Percentiles rank a stretch among this genome's conserved stretches.
phyloP scores from a whole-genome alignment of 2,329 filamentous ascomycete species.

The Colletotrichum scovillei region DNA sequence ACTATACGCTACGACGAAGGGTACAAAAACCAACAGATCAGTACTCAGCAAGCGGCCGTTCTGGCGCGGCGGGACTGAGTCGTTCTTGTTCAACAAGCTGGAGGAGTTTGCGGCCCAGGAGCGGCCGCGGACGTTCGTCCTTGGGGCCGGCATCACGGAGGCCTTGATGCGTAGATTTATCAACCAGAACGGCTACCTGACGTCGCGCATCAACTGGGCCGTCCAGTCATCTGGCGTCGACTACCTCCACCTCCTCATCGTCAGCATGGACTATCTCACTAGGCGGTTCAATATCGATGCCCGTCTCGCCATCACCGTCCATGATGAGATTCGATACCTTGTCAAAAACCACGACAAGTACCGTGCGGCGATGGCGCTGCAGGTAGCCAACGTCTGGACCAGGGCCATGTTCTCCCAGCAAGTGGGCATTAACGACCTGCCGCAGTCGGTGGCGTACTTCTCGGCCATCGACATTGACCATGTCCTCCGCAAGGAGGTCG shows the following conservation, averaged over 20 bases:
- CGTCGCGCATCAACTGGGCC: constrained; percentile 97
- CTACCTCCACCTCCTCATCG: constrained; percentile 92
- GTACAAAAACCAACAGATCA: constrained; percentile 83
- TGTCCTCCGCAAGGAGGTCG: constrained; percentile 96
- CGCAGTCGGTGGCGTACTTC: constrained; percentile 95
- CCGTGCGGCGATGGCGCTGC: constrained; percentile 88
- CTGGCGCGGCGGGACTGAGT: constrained; percentile 97
- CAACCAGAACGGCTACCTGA: constrained; percentile 91
- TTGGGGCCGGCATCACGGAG: constrained; percentile 96
- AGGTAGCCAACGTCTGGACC: constrained; percentile 96
- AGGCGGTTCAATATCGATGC: constrained; percentile 87
- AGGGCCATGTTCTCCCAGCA: constrained; percentile 97
- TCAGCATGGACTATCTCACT: constrained; percentile 93
- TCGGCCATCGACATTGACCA: constrained; percentile 95
- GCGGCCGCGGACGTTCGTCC: constrained; percentile 86
- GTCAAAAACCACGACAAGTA: constrained; percentile 89
- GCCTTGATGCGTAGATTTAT: constrained; percentile 91
- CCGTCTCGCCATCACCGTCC: constrained; percentile 91
- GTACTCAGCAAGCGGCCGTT: constrained; percentile 79
- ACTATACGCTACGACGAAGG: constrained; percentile 91
- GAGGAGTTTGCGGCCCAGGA: constrained; percentile 99
- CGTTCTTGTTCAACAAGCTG: constrained; percentile 97
- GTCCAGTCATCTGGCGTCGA: constrained; percentile 98
- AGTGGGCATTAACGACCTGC: constrained; percentile 93
- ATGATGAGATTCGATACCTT: constrained; percentile 96